These are phyloP conservation scores for Alternaria gansuensis DNA, from an alignment of 2,329 filamentous ascomycete species.

Conservation along the genomic window DNA sequence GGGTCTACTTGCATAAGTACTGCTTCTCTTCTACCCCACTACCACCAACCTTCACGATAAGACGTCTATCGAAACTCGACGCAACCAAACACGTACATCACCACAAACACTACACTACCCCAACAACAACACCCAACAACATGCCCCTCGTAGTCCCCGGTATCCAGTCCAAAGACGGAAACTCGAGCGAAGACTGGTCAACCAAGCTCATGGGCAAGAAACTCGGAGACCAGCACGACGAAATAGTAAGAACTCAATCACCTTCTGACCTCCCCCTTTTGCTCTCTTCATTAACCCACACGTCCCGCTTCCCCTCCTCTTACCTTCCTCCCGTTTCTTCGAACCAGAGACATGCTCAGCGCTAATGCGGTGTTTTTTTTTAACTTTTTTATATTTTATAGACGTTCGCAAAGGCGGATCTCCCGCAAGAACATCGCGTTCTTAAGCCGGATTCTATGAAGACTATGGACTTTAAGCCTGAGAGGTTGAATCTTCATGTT, in stretches of 20 bases:
- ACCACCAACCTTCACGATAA: conserved; percentile 1
- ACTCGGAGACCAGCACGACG: conserved; percentile 57
- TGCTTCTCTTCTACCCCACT: background rate
- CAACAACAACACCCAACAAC: conserved; percentile 22
- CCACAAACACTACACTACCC: conserved; percentile 2
- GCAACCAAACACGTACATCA: background rate
- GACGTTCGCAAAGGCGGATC: conserved; percentile 62
- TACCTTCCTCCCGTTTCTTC: background rate
- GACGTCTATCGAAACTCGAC: background rate
- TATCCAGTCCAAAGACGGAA: conserved; percentile 51
- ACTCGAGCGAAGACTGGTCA: conserved; percentile 55
- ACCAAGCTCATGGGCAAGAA: conserved; percentile 63
- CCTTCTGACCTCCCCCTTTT: too few species aligned
- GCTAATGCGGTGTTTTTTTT: background rate
- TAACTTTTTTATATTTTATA: conserved; percentile 35
- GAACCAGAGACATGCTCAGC: background rate
- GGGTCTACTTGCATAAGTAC: conserved; percentile 30
- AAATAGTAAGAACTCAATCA: conserved; percentile 47
- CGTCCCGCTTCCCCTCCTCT: too few species aligned
- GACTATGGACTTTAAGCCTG: conserved; percentile 60
- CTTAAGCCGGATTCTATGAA: conserved; percentile 57
- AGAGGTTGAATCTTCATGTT: conserved; percentile 61
- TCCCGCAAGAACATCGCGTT: conserved; percentile 59
- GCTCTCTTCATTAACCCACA: too few species aligned
- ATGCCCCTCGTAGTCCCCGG: conserved; percentile 64